A percentile compares a stretch with the other conserved stretches of the same genome.
Conservation (phyloP, 306 rosid species). For the Styphnolobium japonicum region DNA sequence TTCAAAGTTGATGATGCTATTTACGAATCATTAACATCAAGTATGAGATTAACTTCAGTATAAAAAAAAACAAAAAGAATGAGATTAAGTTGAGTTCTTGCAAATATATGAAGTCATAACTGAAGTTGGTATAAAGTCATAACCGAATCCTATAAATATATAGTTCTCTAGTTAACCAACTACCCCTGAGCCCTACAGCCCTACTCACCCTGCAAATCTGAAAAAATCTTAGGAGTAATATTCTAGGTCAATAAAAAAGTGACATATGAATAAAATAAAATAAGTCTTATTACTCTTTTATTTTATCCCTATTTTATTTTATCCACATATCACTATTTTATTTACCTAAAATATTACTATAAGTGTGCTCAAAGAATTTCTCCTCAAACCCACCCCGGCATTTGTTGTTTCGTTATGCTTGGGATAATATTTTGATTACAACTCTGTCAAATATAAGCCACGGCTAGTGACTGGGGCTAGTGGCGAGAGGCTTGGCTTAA, state of each 20-base stretch:
- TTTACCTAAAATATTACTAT: no score
- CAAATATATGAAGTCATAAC: background rate
- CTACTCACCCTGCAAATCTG: background rate
- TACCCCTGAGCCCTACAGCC: background rate
- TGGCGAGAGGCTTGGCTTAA: no score
- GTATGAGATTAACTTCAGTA: background rate
- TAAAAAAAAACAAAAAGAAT: no score
- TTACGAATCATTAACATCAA: background rate
- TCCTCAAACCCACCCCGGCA: background rate
- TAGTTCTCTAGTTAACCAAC: background rate
- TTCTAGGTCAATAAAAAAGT: no score
- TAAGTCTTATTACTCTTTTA: no score
- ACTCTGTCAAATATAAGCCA: background rate
- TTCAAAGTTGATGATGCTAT: no score
- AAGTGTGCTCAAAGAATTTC: no score
- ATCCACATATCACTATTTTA: no score
- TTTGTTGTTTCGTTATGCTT: background rate
- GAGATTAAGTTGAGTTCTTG: background rate
- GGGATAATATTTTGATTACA: background rate
- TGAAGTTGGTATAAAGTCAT: background rate
- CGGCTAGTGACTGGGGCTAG: no score
- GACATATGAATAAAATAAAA: no score
- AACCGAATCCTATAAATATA: background rate
- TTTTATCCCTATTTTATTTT: no score
- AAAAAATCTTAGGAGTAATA: no score